Base-by-base conservation (phyloP, 192 early-diverging fungal species). In the Coemansia guatemalensis region DNA sequence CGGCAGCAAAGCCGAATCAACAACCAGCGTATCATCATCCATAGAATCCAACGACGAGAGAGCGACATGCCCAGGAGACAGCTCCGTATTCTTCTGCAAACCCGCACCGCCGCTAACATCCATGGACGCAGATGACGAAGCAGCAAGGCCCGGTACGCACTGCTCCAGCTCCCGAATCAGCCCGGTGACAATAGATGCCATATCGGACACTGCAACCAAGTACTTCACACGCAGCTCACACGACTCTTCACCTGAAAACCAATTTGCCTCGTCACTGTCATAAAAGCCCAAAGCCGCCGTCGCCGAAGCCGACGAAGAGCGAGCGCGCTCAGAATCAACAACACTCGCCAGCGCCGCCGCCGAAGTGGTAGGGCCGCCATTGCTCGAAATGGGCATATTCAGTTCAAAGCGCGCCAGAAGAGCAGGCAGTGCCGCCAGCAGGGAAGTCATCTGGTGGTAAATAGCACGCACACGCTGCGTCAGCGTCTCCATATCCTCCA, bases 201-300 rank as follows among this genome's bases (percentile, higher is more conserved):
- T 75, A 9, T 75, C 73, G 0, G 73, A 81, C 2, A 60, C 59
- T 2, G 73, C 69, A 11, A 75, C 73, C 2, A 71, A 70, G 60
- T 73, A 66, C 62, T 75, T 81, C 54, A 80, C 62, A 7, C 63
- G 35, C 50, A 81, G 53, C 30, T 71, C 59, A 35, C 54, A 14
- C 11, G 73, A 51, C 55, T 71, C 68, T 2, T 56, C 55, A 2
- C 58, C 25, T 12, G 69, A 25, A 32, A 58, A 65, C 69, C 68
- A 73, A 50, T 47, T 67, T 0, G 57, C 67, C 33, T 65, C 63
- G 14, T 50, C 39, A 20, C 70, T 65, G 25, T 68, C 67, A 21
- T 60, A 79, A 26, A 79, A 60, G 3, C 71, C 76, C 5, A 60
- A 23, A 0, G 33, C 9, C 5, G 12, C 17, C 29, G 22, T 1